Base-by-base conservation (phyloP, 192 early-diverging fungal genomes). In the Backusella liffmaniae region DNA sequence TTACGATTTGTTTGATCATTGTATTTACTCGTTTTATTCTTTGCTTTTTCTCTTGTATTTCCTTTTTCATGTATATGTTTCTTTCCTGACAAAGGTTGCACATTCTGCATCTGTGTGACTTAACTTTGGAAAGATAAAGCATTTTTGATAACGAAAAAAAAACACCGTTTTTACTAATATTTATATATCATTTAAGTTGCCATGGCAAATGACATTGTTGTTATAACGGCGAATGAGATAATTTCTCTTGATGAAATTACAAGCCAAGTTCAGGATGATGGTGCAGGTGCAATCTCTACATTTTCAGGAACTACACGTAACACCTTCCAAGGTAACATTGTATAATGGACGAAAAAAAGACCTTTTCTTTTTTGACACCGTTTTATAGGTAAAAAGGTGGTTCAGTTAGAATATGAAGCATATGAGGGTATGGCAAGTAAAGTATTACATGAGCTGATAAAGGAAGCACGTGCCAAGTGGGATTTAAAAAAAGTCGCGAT, bases 221-320 rank as follows among this genome's bases (percentile, higher is more conserved):
- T 71, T 29, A 44, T 42, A 49, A 71, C 42, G 12, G 23, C 12
- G 32, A 49, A 44, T 30, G 92, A 92, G 39, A 83, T 92, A 9
- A 76, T 76, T 18, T 85, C 84, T 49, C 84, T 92, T 30, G 88
- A 91, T 75, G 67, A 79, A 12, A 86, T 92, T 53, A 83, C 90
- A 62, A 77, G 87, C n/a, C 78, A 88, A 7, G 94, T 95, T 4
- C 83, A 90, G 16, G 86, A 86, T 80, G 87, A 89, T 69, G 79
- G 80, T 3, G 94, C 94, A 8, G 96, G 96, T n/a, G 96, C 96
- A 1, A 93, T 96, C 62, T 89, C 93, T 1, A 93, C 92, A 0
- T 98, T 98, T 82, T 87, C 89, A 18, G 96, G 96, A 13, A 98
- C 95, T 0, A 98, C 96, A 0, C 87, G 96, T 12, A 84, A 94